Percentiles rank a stretch among this genome's conserved stretches.
Evolutionary conservation across 345 rosid species (phyloP).

Genomic region (Populus pruinosa): DNA sequence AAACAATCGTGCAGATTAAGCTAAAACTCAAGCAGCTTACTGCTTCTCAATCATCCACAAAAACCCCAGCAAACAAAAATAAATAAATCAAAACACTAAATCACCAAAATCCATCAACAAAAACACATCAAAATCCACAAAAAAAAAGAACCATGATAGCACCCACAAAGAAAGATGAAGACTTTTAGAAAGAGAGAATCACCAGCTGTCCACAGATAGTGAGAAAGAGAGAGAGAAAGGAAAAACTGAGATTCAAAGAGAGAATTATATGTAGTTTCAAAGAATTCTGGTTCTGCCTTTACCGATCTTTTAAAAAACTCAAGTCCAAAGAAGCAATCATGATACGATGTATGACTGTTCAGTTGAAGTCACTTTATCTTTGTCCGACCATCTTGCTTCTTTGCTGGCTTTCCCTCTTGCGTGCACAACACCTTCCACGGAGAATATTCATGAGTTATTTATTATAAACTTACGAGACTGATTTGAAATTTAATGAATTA

Average conservation of each 20-base stretch:
- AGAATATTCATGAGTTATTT: too few relatives aligned
- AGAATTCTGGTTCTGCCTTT: background rate
- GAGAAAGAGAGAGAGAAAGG: background rate
- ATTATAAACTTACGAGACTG: too few relatives aligned
- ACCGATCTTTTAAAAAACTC: background rate
- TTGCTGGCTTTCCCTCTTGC: background rate
- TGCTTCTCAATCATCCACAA: background rate
- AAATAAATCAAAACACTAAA: background rate
- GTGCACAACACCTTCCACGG: background rate
- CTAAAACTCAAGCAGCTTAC: background rate
- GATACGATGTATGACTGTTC: background rate
- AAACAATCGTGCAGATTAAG: background rate
- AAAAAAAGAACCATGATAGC: background rate
- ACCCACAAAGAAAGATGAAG: background rate
- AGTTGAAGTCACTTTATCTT: background rate
- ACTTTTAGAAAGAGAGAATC: background rate
- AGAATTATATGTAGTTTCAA: background rate
- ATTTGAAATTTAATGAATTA: too few relatives aligned
- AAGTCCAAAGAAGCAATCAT: background rate
- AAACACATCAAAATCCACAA: background rate
- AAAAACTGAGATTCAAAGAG: background rate
- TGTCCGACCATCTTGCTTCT: background rate
- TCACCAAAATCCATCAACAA: background rate
- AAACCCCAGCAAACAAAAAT: background rate
- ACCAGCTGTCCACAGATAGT: background rate